Conservation (phyloP, 2,329 filamentous ascomycete genomes). For the Xylaria hypoxylon region DNA sequence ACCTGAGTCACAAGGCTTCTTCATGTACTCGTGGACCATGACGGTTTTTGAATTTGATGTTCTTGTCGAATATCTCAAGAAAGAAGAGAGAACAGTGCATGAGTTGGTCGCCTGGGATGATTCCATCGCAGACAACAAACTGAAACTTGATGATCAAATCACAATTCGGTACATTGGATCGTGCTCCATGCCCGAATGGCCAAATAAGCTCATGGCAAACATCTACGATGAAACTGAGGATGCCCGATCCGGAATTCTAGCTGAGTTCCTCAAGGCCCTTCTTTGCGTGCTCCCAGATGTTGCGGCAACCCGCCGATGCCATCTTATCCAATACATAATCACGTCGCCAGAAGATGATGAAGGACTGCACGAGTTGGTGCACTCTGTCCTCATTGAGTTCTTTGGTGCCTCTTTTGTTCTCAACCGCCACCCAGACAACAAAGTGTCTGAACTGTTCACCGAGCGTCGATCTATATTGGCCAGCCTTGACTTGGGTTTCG, state of each 20-base stretch:
- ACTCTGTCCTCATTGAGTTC: constrained; percentile 27
- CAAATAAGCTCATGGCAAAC: not conserved
- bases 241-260: constrained; percentile 19
- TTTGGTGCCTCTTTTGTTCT: constrained; percentile 20
- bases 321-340: constrained; percentile 13
- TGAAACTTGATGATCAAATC: not conserved
- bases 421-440: constrained; percentile 16
- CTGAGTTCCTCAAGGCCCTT: constrained; percentile 17
- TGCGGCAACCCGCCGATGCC: not conserved
- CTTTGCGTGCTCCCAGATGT: constrained; percentile 1
- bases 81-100: constrained; percentile 3
- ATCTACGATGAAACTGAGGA: constrained; percentile 11
- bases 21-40: constrained; percentile 18
- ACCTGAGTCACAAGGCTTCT: constrained; percentile 6
- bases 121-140: not conserved
- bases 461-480: not conserved
- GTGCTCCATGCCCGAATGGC: not conserved
- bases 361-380: constrained; percentile 8
- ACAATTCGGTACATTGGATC: constrained; percentile 25
- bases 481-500: not conserved
- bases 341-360: constrained; percentile 1
- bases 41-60: not conserved
- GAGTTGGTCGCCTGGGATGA: constrained; percentile 16
- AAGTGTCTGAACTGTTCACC: not conserved
- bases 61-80: constrained; percentile 8